Percentiles rank a stretch among this genome's conserved stretches.
phyloP scores from a whole-genome alignment of 2,329 filamentous ascomycete species.

The Ophiostoma sp. region DNA sequence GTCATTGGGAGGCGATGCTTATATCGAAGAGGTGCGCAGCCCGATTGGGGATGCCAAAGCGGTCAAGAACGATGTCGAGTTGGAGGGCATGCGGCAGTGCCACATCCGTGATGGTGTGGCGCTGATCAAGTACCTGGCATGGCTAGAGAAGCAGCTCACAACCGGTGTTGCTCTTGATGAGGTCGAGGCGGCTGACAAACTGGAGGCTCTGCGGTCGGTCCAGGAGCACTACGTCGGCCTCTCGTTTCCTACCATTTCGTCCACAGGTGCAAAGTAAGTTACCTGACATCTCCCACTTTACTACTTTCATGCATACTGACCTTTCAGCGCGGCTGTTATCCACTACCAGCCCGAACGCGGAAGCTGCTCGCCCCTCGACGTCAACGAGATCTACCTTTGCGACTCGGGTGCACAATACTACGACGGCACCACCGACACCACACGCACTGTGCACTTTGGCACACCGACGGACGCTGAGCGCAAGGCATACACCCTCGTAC shows the following conservation, averaged over 20 bases:
- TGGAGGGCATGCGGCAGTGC: conserved; percentile 88
- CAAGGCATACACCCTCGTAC: conserved; percentile 85
- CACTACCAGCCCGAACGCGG: conserved; percentile 89
- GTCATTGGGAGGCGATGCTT: conserved; percentile 76
- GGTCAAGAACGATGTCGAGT: conserved; percentile 83
- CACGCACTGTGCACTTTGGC: conserved; percentile 87
- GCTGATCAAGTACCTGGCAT: conserved; percentile 87
- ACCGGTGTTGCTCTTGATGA: conserved; percentile 76
- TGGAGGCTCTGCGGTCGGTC: conserved; percentile 67
- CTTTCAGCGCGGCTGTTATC: conserved; percentile 77
- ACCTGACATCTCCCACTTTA: neutral
- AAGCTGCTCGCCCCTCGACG: conserved; percentile 77
- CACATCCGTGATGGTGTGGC: conserved; percentile 92
- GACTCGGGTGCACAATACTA: conserved; percentile 96
- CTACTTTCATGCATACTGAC: neutral
- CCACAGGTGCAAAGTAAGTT: conserved; percentile 69
- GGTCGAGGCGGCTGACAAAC: conserved; percentile 83
- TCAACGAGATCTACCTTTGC: conserved; percentile 82
- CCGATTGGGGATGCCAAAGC: conserved; percentile 88
- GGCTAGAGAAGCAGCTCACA: conserved; percentile 84
- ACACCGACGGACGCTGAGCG: conserved; percentile 76
- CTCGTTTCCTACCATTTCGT: conserved; percentile 94
- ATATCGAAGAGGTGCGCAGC: conserved; percentile 80
- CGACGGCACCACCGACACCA: conserved; percentile 95
- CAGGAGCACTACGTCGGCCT: conserved; percentile 76